Evolutionary conservation across 2,329 filamentous ascomycete genomes (phyloP).

Genomic region (Parascedosporium putredinis): DNA sequence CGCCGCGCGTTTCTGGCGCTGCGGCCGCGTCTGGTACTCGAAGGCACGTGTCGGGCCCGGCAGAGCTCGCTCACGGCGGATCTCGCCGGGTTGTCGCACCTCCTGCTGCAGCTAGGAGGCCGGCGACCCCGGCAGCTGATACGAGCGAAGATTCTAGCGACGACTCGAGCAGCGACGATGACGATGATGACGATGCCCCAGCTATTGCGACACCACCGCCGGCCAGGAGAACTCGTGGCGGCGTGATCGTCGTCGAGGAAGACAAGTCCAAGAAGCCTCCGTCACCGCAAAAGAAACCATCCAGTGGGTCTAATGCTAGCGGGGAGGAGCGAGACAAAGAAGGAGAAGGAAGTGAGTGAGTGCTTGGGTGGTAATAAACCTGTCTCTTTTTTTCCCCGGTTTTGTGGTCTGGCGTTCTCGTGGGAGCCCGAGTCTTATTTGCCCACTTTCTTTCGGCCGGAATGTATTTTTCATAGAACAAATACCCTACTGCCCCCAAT

Average conservation of each 20-base stretch:
- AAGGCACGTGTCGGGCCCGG: constrained; percentile 26
- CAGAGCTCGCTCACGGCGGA: constrained; percentile 16
- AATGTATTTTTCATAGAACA: constrained; percentile 6
- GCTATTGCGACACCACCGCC: neutral
- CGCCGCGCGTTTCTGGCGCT: constrained; percentile 13
- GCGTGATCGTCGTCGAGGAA: constrained; percentile 1
- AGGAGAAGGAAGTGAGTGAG: neutral
- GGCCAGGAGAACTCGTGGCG: neutral
- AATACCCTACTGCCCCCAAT: constrained; percentile 7
- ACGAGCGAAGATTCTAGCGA: constrained; percentile 26
- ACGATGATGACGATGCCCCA: constrained; percentile 12
- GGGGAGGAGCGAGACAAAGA: neutral
- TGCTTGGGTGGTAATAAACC: neutral
- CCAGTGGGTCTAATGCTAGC: neutral
- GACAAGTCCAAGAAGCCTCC: constrained; percentile 4
- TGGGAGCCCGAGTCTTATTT: neutral
- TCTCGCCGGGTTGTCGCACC: constrained; percentile 16
- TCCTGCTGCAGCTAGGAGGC: constrained; percentile 22
- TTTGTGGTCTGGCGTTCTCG: constrained; percentile 3
- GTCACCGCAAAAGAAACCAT: neutral
- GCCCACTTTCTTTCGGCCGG: neutral
- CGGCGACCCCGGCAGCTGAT: constrained; percentile 21
- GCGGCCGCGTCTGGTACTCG: constrained; percentile 23
- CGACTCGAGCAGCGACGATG: constrained; percentile 20
- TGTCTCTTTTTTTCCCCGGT: neutral